Percentiles rank a stretch among this genome's conserved stretches.
phyloP scores from a whole-genome alignment of 2,329 filamentous ascomycete genomes.

The Apiospora saccharicola region DNA sequence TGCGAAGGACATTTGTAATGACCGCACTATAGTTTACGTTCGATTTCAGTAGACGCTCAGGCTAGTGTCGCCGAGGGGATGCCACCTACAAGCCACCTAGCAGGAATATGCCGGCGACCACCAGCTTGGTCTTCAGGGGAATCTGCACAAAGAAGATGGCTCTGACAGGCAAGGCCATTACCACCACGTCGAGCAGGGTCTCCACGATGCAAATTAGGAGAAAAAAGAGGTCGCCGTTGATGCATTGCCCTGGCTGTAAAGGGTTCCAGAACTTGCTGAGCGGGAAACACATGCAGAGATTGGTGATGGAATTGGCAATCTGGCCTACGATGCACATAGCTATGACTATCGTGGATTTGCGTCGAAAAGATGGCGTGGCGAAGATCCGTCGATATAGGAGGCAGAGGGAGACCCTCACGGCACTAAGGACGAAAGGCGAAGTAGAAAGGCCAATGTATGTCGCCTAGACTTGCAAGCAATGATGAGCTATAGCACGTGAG shows the following conservation, averaged over 20 bases:
- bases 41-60: not conserved
- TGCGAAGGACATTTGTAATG: constrained; percentile 26
- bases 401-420: constrained; percentile 22
- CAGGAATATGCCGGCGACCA: constrained; percentile 28
- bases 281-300: constrained; percentile 24
- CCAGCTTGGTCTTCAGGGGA: constrained; percentile 24
- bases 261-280: constrained; percentile 26
- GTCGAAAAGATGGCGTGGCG: not conserved
- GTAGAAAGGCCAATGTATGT: not conserved
- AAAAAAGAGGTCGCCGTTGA: constrained; percentile 27
- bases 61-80: too few relatives aligned
- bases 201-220: constrained; percentile 25
- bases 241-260: constrained; percentile 15
- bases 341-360: not conserved
- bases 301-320: constrained; percentile 19
- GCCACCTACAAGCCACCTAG: constrained; percentile 28
- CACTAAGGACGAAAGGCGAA: constrained; percentile 1
- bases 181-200: constrained; percentile 21
- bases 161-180: constrained; percentile 25
- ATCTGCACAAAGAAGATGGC: constrained; percentile 25
- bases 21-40: constrained; percentile 20
- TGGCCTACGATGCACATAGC: constrained; percentile 4
- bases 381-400: constrained; percentile 24
- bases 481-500: not conserved
- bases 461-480: not conserved